A percentile compares a stretch with the other conserved stretches of the same genome.
Conservation (phyloP, 768 basidiomycete species). For the Suillus subalutaceus region DNA sequence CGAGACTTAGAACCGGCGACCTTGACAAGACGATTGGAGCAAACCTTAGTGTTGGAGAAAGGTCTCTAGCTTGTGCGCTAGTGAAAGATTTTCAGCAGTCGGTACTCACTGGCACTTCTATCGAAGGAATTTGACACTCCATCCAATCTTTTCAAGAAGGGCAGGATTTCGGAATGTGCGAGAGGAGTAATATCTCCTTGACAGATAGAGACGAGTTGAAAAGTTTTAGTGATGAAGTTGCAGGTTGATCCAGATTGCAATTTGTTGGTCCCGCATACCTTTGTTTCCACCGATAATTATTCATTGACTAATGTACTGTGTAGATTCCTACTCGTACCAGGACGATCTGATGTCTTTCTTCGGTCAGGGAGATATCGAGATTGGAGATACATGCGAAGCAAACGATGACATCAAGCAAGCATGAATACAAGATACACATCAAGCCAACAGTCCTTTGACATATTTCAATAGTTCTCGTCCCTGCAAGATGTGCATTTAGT, state of each 20-base stretch:
- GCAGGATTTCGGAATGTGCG: constrained; percentile 46
- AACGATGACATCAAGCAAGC: background rate
- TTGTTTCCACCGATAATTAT: background rate
- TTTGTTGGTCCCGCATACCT: background rate
- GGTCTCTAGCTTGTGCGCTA: too few species aligned
- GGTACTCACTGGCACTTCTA: background rate
- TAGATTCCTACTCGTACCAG: background rate
- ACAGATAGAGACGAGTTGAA: constrained; percentile 5
- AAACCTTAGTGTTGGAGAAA: too few species aligned
- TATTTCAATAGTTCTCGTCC: constrained; percentile 73
- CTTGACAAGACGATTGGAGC: too few species aligned
- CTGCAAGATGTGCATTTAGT: constrained; percentile 38
- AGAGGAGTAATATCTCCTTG: constrained; percentile 50
- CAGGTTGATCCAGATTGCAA: background rate
- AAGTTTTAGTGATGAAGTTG: background rate
- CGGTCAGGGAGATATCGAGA: background rate
- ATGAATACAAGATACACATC: constrained; percentile 20
- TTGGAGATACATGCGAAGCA: background rate
- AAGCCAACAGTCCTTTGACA: constrained; percentile 68
- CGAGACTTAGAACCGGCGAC: too few species aligned
- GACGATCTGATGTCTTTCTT: background rate
- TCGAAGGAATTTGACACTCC: constrained; percentile 45
- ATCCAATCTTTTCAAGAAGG: constrained; percentile 23
- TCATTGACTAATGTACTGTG: too few species aligned
- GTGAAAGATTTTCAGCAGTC: background rate